Evolutionary conservation across 306 rosid genomes (phyloP).

Genomic region (Sphenostylis stenocarpa): DNA sequence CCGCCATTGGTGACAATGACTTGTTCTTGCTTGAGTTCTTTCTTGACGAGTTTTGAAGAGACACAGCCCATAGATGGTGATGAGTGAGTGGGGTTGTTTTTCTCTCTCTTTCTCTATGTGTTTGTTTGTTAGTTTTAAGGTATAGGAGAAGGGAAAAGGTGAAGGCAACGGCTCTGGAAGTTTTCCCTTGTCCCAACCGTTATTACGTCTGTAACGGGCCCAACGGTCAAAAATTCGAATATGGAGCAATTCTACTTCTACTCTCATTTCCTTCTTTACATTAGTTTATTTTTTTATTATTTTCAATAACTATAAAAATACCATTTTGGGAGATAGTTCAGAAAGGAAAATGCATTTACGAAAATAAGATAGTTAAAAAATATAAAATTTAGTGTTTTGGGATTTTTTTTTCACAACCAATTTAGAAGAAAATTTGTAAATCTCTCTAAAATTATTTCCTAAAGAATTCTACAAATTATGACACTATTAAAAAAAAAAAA

Average conservation of each 20-base stretch:
- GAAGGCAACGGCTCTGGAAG: constrained; percentile 45
- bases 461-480: no score
- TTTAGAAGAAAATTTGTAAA: no score
- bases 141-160: constrained; percentile 23
- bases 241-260: background rate
- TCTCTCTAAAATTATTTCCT: no score
- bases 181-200: constrained; percentile 53
- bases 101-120: constrained; percentile 20
- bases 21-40: constrained; percentile 51
- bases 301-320: no score
- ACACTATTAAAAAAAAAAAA: background rate
- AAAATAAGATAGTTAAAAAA: no score
- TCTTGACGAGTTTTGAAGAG: constrained; percentile 71
- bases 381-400: no score
- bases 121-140: constrained; percentile 37
- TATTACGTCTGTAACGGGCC: constrained; percentile 56
- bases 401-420: no score
- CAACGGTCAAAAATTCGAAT: constrained; percentile 63
- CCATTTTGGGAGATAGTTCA: no score
- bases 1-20: constrained; percentile 54
- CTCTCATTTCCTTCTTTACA: background rate
- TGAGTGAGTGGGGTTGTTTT: constrained; percentile 22
- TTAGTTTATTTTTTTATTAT: no score
- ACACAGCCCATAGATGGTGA: constrained; percentile 79
- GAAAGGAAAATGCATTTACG: no score